These are phyloP conservation scores for Alternaria sp. DNA, from an alignment of 2,329 filamentous ascomycete species.

Conservation along the genomic window DNA sequence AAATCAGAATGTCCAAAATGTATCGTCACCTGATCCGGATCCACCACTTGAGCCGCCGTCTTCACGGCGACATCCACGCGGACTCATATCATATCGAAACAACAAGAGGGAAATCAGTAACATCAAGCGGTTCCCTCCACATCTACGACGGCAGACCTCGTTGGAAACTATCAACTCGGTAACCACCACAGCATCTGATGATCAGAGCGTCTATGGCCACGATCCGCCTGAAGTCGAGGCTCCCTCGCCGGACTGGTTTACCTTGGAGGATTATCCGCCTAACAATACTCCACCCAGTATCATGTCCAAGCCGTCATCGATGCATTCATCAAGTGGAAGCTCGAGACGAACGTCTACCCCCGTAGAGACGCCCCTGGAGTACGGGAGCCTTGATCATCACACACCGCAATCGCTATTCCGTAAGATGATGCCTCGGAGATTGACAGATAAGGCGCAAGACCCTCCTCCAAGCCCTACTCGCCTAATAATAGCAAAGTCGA, in stretches of 20 bases:
- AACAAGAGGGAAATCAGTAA: conserved; percentile 25
- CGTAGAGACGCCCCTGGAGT: conserved; percentile 23
- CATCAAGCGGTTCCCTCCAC: conserved; percentile 33
- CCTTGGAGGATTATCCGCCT: conserved; percentile 18
- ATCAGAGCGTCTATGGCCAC: conserved; percentile 23
- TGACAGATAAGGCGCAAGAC: conserved; percentile 24
- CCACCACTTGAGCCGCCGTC: conserved; percentile 22
- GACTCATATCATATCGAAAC: conserved; percentile 33
- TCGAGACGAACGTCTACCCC: conserved; percentile 24
- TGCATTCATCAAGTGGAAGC: conserved; percentile 19
- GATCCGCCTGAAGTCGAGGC: conserved; percentile 30
- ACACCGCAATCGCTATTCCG: conserved; percentile 34
- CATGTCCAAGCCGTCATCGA: conserved; percentile 22
- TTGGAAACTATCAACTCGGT: conserved; percentile 47
- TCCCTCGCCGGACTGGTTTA: conserved; percentile 26
- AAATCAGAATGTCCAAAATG: conserved; percentile 18
- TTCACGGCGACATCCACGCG: conserved; percentile 22
- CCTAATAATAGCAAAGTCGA: conserved; percentile 45
- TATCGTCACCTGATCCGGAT: conserved; percentile 17
- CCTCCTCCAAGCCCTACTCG: conserved; percentile 23
- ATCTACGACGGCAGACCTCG: conserved; percentile 38
- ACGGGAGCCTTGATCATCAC: conserved; percentile 23
- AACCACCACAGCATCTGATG: conserved; percentile 30
- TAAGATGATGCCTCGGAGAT: conserved; percentile 29
- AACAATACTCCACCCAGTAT: conserved; percentile 19